Base-by-base conservation (phyloP, 2,329 filamentous ascomycete genomes). In the Trichoderma lentiforme region DNA sequence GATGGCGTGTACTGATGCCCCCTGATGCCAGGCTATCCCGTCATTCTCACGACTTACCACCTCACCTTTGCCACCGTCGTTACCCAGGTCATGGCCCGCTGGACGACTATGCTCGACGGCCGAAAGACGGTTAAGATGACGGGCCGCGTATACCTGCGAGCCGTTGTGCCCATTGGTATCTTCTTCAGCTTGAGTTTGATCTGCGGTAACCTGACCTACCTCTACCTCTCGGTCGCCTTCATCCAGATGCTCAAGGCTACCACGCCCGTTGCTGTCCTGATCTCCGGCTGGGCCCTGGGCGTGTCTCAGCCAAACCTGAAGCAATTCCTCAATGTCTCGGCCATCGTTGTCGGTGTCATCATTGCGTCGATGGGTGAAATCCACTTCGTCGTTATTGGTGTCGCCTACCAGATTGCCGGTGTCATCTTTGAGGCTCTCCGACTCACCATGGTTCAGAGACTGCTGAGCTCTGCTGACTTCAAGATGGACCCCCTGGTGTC, bases 181-280 rank as follows among this genome's bases (percentile, higher is more conserved):
- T 97, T 97, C 86, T 98, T 98, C 90, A 96, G 93, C 81, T 86
- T 98, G 86, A 96, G 92, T 83, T 88, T 98, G 86, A 98, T 98
- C 81, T 98, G 94, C 83, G 94, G 95, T 80, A 98, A 98, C 86
- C 84, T 97, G 83, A 94, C 95, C 77, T 98, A 98, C 81, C 89
- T 98, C 70, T 97, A 98, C 83, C 89, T 98, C 73, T 96, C 92
- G 76, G 95, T 98, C 72, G 93, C 95, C 73, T 98, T 98, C 83
- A 98, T 98, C 79, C 95, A 98, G 87, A 98, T 98, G 95, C 91
- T 98, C 82, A 98, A 98, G 92, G 96, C 96, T 76, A 98, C 94
- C 57, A 98, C 93, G 36, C 96, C 96, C 18, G 95, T 98, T 73
- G 95, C 94, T 69, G 95, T 98, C 67, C 90, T 99, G 51, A 84